These are phyloP conservation scores for Diaporthe longicolla DNA, from an alignment of 2,329 filamentous ascomycete species.

Conservation along the genomic window DNA sequence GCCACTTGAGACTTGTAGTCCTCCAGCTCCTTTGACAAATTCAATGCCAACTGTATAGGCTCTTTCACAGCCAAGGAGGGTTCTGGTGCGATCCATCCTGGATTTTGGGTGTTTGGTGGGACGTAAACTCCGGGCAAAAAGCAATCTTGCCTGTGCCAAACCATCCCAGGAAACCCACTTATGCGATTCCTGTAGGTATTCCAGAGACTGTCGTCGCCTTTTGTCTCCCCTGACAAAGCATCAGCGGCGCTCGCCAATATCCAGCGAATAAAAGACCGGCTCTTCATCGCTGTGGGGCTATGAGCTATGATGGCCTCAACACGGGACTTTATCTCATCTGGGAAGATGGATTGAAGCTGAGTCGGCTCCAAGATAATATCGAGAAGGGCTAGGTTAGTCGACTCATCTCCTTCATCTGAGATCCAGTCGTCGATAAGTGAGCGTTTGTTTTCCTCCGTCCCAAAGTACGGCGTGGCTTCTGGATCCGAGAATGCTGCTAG, in stretches of 20 bases:
- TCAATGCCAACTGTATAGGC: background rate
- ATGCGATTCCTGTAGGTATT: background rate
- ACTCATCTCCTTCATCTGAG: background rate
- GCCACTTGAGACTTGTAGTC: slow-evolving; percentile 19
- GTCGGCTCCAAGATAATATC: background rate
- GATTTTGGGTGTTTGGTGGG: background rate
- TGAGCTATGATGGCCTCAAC: background rate
- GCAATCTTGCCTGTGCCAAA: background rate
- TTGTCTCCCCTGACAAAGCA: background rate
- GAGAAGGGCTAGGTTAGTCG: background rate
- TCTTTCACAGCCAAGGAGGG: background rate
- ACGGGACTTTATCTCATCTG: background rate
- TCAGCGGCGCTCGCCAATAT: slow-evolving; percentile 3
- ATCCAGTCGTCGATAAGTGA: slow-evolving; percentile 10
- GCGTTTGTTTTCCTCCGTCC: background rate
- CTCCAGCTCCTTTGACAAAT: slow-evolving; percentile 5
- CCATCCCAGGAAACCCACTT: background rate
- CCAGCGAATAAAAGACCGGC: slow-evolving; percentile 20
- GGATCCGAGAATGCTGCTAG: background rate
- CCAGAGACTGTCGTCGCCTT: background rate
- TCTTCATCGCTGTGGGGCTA: background rate
- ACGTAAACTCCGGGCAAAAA: background rate
- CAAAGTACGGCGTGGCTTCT: background rate
- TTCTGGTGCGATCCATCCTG: background rate
- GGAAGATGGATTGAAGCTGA: background rate